Percentiles rank a stretch among this genome's conserved stretches.
Evolutionary conservation across 2,329 filamentous ascomycete species (phyloP).

Genomic region (Byssoonygena ceratinophila): DNA sequence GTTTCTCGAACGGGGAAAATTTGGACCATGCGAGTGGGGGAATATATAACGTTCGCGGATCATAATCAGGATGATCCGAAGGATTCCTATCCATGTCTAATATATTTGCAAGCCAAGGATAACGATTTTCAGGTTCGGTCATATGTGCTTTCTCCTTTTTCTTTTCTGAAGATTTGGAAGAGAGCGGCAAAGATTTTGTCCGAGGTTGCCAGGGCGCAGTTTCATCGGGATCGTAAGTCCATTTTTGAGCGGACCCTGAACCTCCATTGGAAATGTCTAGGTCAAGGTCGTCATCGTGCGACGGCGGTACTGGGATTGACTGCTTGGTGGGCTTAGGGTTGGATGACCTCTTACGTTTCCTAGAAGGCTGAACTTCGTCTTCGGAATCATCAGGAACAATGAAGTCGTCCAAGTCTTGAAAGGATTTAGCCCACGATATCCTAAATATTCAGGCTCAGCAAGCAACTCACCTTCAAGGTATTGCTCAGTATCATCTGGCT

Average conservation of each 20-base stretch:
- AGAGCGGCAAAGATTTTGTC: constrained; percentile 19
- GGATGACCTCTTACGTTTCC: constrained; percentile 60
- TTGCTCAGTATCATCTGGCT: constrained; percentile 45
- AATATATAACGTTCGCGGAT: constrained; percentile 82
- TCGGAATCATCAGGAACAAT: constrained; percentile 80
- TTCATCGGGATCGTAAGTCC: constrained; percentile 61
- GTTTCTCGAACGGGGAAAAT: constrained; percentile 91
- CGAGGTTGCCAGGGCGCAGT: constrained; percentile 43
- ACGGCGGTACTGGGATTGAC: constrained; percentile 33
- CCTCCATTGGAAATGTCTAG: constrained; percentile 45
- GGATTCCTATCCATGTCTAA: constrained; percentile 74
- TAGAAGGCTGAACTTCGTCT: constrained; percentile 53
- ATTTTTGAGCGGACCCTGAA: constrained; percentile 67
- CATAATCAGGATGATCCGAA: constrained; percentile 73
- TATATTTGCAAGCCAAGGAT: constrained; percentile 80
- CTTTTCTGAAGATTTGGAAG: constrained; percentile 22
- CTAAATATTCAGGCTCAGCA: constrained; percentile 10
- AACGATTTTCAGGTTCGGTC: constrained; percentile 73
- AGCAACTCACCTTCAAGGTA: constrained; percentile 39
- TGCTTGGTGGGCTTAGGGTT: constrained; percentile 35
- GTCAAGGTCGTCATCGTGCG: constrained; percentile 43
- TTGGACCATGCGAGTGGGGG: constrained; percentile 67
- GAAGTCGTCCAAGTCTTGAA: constrained; percentile 70
- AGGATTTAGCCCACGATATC: constrained; percentile 20
- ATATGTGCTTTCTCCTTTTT: constrained; percentile 59